Evolutionary conservation across 1,284 basidiomycete genomes (phyloP).

Genomic region (Leccinum laetum): DNA sequence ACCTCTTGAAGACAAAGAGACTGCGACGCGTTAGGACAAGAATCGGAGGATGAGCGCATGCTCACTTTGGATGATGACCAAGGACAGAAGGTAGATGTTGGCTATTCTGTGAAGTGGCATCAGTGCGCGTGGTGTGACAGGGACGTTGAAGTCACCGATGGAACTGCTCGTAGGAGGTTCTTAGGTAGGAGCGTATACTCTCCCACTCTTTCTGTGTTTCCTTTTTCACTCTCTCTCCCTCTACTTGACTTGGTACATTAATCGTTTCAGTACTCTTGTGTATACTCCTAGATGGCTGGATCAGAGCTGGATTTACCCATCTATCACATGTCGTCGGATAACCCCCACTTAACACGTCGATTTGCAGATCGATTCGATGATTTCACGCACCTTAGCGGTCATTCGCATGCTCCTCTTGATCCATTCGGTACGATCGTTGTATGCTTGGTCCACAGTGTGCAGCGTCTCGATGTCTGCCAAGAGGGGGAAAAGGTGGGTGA

Average conservation of each 20-base stretch:
- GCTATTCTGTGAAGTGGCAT: too few relatives aligned
- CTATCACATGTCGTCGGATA: constrained; percentile 36
- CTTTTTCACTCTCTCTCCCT: background rate
- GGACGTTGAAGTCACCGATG: too few relatives aligned
- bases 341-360: constrained; percentile 6
- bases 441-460: constrained; percentile 84
- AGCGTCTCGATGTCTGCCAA: constrained; percentile 74
- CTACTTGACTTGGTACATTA: constrained; percentile 43
- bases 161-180: too few relatives aligned
- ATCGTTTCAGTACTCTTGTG: constrained; percentile 78
- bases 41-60: background rate
- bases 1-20: constrained; percentile 76
- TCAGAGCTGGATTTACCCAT: constrained; percentile 97
- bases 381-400: constrained; percentile 60
- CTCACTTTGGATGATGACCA: constrained; percentile 61
- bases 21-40: constrained; percentile 37
- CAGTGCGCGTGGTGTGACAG: too few relatives aligned
- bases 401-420: constrained; percentile 88
- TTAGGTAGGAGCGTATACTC: background rate
- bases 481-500: background rate
- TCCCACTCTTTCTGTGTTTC: background rate
- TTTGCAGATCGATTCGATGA: background rate
- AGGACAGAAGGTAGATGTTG: too few relatives aligned
- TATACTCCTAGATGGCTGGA: constrained; percentile 87
- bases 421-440: constrained; percentile 82